Percentiles rank a stretch among this genome's conserved stretches.
phyloP scores from a whole-genome alignment of 1,139 yeast genomes.

The Candida gigantensis region DNA sequence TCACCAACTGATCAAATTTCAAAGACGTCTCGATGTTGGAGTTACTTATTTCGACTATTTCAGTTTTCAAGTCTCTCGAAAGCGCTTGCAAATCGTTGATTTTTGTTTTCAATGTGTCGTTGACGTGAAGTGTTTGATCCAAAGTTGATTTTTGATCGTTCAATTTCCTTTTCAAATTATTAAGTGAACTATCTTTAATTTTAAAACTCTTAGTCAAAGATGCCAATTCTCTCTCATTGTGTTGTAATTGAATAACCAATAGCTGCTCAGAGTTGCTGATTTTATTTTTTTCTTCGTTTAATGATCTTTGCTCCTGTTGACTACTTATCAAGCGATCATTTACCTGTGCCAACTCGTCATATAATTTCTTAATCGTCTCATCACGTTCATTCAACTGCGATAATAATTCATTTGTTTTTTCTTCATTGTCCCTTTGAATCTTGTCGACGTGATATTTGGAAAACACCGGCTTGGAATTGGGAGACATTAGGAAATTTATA shows the following conservation, averaged over 20 bases:
- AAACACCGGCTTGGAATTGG: slow-evolving; percentile 40
- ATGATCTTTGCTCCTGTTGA: slow-evolving; percentile 24
- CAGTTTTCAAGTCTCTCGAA: slow-evolving; percentile 6
- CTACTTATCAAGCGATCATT: slow-evolving; percentile 21
- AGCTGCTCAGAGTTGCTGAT: slow-evolving; percentile 27
- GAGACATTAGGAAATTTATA: slow-evolving; percentile 33
- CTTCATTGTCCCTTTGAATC: slow-evolving; percentile 27
- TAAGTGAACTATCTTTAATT: slow-evolving; percentile 21
- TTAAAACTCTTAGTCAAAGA: slow-evolving; percentile 29
- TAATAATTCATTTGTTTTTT: slow-evolving; percentile 9
- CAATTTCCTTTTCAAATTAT: slow-evolving; percentile 13
- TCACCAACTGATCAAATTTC: slow-evolving; percentile 14
- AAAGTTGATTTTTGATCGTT: slow-evolving; percentile 12
- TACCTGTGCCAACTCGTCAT: slow-evolving; percentile 21
- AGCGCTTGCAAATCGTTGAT: slow-evolving; percentile 23
- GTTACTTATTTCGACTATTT: slow-evolving; percentile 19
- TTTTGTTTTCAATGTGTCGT: slow-evolving; percentile 18
- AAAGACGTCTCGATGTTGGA: slow-evolving; percentile 21
- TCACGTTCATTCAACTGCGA: slow-evolving; percentile 19
- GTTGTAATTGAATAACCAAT: slow-evolving; percentile 29
- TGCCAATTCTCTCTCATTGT: slow-evolving; percentile 33
- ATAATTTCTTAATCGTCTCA: slow-evolving; percentile 18
- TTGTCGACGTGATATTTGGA: slow-evolving; percentile 33
- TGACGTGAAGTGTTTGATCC: slow-evolving; percentile 9
- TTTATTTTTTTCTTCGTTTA: slow-evolving; percentile 21